Evolutionary conservation across 208 protist genomes (phyloP).

Genomic region (Lotmaria passim): DNA sequence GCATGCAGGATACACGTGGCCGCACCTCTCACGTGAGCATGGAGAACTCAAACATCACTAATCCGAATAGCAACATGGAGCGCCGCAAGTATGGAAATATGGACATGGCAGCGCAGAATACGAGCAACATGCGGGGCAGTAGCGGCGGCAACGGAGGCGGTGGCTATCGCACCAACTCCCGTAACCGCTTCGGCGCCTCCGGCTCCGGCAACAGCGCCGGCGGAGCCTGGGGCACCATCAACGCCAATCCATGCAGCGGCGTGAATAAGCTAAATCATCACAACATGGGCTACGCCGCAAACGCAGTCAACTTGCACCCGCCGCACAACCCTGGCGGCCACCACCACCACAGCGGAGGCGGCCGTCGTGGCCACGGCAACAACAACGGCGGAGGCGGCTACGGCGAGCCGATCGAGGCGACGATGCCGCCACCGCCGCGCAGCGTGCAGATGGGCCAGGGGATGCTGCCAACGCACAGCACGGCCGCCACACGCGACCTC

Average conservation of each 20-base stretch:
- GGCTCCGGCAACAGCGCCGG: slow-evolving; percentile 10
- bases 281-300: neutral
- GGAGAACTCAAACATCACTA: slow-evolving; percentile 16
- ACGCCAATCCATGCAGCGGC: slow-evolving; percentile 5
- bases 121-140: slow-evolving; percentile 5
- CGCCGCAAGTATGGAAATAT: slow-evolving; percentile 22
- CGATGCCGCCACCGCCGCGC: slow-evolving; percentile 35
- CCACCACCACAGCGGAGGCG: slow-evolving; percentile 4
- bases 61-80: slow-evolving; percentile 10
- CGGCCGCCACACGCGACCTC: slow-evolving; percentile 14
- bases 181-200: slow-evolving; percentile 18
- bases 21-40: slow-evolving; percentile 14
- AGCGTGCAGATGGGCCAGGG: slow-evolving; percentile 40
- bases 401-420: slow-evolving; percentile 17
- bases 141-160: slow-evolving; percentile 1
- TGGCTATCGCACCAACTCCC: slow-evolving; percentile 12
- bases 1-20: slow-evolving; percentile 6
- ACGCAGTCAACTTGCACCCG: slow-evolving; percentile 10
- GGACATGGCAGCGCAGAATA: neutral
- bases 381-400: slow-evolving; percentile 5
- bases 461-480: slow-evolving; percentile 13
- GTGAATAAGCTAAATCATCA: slow-evolving; percentile 31
- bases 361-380: slow-evolving; percentile 15
- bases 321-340: slow-evolving; percentile 12
- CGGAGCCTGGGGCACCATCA: slow-evolving; percentile 16